phyloP scores from a whole-genome alignment of 2,329 filamentous ascomycete species.

The Talaromyces sp. region DNA sequence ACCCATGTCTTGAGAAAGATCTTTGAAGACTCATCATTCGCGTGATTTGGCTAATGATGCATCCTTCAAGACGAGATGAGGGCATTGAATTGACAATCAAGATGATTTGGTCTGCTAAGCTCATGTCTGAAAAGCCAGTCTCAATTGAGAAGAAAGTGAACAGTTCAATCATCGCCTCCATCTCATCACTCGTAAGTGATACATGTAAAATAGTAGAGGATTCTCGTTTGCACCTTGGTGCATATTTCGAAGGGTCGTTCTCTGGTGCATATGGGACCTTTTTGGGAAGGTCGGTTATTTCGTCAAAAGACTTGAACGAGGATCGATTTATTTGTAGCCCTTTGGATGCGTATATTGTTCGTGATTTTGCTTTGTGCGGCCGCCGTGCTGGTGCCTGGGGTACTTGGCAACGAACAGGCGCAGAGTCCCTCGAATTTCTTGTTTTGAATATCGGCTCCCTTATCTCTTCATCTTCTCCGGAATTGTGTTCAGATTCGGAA shows the following conservation, averaged over 20 bases:
- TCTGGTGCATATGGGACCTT: conserved; percentile 12
- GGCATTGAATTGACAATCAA: conserved; percentile 8
- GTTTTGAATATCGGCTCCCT: neutral
- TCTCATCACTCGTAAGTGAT: conserved; percentile 20
- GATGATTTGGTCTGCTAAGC: conserved; percentile 17
- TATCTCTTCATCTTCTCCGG: conserved; percentile 10
- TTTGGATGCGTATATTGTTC: conserved; percentile 13
- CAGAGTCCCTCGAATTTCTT: neutral
- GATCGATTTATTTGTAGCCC: conserved; percentile 14
- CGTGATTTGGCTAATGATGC: conserved; percentile 7
- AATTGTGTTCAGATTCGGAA: conserved; percentile 9
- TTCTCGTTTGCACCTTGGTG: neutral
- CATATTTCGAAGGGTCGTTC: conserved; percentile 11
- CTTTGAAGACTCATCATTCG: conserved; percentile 11
- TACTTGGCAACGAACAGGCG: neutral
- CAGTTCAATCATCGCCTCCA: conserved; percentile 15
- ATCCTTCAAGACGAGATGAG: conserved; percentile 1
- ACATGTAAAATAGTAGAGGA: conserved; percentile 17
- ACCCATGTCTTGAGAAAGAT: conserved; percentile 5
- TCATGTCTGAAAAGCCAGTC: conserved; percentile 12
- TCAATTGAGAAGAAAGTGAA: conserved; percentile 12
- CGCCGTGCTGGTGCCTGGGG: neutral
- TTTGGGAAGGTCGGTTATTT: conserved; percentile 8
- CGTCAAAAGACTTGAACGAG: conserved; percentile 8
- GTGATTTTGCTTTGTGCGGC: neutral